Evolutionary conservation across 805 yeast species (phyloP).

Genomic region (Candida nanaspora): DNA sequence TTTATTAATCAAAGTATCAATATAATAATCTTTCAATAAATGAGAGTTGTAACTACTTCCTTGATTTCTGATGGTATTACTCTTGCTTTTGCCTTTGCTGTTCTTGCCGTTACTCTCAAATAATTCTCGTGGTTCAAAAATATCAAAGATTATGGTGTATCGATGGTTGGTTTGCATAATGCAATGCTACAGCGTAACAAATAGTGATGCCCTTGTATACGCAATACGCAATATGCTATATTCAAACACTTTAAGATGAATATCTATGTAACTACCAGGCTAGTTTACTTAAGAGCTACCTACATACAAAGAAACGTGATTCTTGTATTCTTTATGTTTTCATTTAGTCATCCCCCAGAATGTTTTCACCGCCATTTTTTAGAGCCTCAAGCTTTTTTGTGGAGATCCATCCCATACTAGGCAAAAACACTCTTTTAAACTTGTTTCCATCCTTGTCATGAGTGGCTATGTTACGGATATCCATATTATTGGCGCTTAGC

Average conservation of each 20-base stretch:
- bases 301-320: no score
- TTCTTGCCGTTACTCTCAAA: neutral
- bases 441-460: slow-evolving; percentile 32
- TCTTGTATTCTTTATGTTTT: no score
- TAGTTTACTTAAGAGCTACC: no score
- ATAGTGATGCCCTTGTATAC: no score
- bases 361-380: neutral
- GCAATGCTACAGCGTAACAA: no score
- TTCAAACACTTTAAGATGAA: no score
- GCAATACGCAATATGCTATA: no score
- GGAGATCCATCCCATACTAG: slow-evolving; percentile 43
- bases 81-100: no score
- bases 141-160: slow-evolving; percentile 22
- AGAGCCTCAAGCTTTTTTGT: slow-evolving; percentile 7
- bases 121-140: slow-evolving; percentile 18
- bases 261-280: no score
- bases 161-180: neutral
- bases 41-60: no score
- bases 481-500: neutral
- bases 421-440: slow-evolving; percentile 37
- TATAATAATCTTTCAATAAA: slow-evolving; percentile 7
- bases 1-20: slow-evolving; percentile 9
- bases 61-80: no score
- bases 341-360: no score
- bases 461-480: slow-evolving; percentile 4